Base-by-base conservation (phyloP, 495 filamentous ascomycete genomes). In the Neohortaea acidophila region DNA sequence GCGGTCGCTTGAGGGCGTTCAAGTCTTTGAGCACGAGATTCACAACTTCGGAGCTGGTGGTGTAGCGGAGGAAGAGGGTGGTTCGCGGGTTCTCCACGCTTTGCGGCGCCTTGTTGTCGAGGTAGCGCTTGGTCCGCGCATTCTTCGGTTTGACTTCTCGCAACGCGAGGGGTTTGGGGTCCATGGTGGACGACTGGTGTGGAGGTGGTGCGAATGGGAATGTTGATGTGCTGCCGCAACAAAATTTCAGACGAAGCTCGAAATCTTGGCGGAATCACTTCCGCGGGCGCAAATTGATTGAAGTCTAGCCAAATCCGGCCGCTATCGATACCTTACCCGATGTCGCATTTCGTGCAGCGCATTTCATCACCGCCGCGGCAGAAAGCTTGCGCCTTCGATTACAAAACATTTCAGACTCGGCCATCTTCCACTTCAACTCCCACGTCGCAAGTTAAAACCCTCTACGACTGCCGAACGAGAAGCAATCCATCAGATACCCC, bases 31-130 rank as follows among this genome's bases (percentile, higher is more conserved):
- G 62, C 27, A 83, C 77, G 47, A 81, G 75, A 59, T 91, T 75
- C 44, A 81, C 64, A 22, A 85, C 60, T 43, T 81, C 68, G 11
- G 79, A 84, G 52, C 79, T 83, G 56, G 74, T 78, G 30, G 79
- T 81, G 47, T 82, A 83, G 44, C 80, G 78, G 46, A 97, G 72
- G 53, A 96, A 73, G 25, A 97, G 75, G 32, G 81, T 76, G 31
- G 66, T 79, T 63, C 93, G 94, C 34, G 82, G 71, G 57, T 86
- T 82, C 64, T 97, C 89, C 58, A 76, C 64, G 36, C 69, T 59
- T 58, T 94, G 91, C n/a, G 91, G 82, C 45, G 76, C 84, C 47
- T 78, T 76, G 59, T 86, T 82, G 56, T 91, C 89, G 51, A 94
- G 75, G 35, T 80, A 81, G 39, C 89, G 79, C 68, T 87, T 91